Evolutionary conservation across 257 asterid species (phyloP), one percentile per base, ranked within the genome.

Genomic region (Nicotiana otophora): DNA sequence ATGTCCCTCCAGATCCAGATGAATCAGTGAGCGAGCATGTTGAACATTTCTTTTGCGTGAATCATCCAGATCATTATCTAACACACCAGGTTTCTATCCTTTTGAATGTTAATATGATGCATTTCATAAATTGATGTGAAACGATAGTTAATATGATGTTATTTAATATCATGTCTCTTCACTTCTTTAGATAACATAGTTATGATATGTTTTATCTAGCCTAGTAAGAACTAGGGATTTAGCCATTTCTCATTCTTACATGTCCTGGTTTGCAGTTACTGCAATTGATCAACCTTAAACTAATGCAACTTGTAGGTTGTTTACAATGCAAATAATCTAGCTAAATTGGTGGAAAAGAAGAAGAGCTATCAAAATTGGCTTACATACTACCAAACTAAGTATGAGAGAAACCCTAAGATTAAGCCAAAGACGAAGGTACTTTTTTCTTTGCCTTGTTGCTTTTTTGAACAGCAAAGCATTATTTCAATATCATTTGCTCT

Each of bases 1-100:
- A 92, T 88, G 92, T 94, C 85, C 99, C 99, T 88, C 95, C 96
- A 14, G 98, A 96, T 82, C 91, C 91, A 33, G 98, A 96, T 87
- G 98, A 92, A 85, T 94, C 99, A 28, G 96, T 96, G 81, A 88
- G 95, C 74, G 92, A 92, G 89, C 98, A 94, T 17, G 98, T 96
- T 87, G 97, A 93, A 83, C 99, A 94, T 90, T 96, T 96, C 94
- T 96, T 96, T 84, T 91, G 95, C 57, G 98, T 96, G 77, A 93
- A 94, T 81, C 99, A 96, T 89, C 91, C 97, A 1, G 92, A 91
- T 85, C 87, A 88, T 80, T 96, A 93, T 89, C 98, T 96, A 85
- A 66, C 87, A 54, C 98, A 92, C 86, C 97, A 95, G 99, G 89
- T 90, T 16, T 74, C 68, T 20, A 51, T 60, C 82, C 77, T 34